Evolutionary conservation across 345 rosid genomes (phyloP).

Genomic region (Atalantia buxifolia): DNA sequence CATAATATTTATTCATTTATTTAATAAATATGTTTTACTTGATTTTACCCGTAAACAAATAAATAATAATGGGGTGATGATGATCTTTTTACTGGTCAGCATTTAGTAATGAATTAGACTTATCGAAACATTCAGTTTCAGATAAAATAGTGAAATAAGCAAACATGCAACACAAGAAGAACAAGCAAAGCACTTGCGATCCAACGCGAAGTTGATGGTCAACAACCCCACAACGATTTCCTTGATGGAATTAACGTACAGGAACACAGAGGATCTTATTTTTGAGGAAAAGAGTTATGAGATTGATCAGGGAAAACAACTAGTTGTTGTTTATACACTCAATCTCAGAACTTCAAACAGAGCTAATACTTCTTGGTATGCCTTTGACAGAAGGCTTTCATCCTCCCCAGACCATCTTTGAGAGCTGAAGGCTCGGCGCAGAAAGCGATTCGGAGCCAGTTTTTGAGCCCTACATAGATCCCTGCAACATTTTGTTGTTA

Average conservation of each 20-base stretch:
- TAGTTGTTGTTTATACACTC: not conserved
- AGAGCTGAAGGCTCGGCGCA: constrained; percentile 32
- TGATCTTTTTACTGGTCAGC: too few relatives aligned
- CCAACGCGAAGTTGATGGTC: not conserved
- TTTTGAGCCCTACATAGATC: constrained; percentile 32
- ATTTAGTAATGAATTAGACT: too few relatives aligned
- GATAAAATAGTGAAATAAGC: too few relatives aligned
- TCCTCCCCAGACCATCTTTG: constrained; percentile 36
- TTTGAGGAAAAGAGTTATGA: not conserved
- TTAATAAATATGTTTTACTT: too few relatives aligned
- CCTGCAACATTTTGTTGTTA: constrained; percentile 34
- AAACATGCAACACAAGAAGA: not conserved
- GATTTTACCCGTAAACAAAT: too few relatives aligned
- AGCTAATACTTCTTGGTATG: constrained; percentile 29
- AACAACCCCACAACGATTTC: not conserved
- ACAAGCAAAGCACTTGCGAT: not conserved
- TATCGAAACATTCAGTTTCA: too few relatives aligned
- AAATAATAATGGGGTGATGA: too few relatives aligned
- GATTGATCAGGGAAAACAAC: not conserved
- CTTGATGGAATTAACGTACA: not conserved
- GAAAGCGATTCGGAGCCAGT: constrained; percentile 48
- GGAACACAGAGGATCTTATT: not conserved
- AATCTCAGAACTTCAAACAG: not conserved
- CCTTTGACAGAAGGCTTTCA: constrained; percentile 40
- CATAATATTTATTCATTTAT: too few relatives aligned